Conservation (phyloP, 2,329 filamentous ascomycete species). For the Fusarium beomiforme region DNA sequence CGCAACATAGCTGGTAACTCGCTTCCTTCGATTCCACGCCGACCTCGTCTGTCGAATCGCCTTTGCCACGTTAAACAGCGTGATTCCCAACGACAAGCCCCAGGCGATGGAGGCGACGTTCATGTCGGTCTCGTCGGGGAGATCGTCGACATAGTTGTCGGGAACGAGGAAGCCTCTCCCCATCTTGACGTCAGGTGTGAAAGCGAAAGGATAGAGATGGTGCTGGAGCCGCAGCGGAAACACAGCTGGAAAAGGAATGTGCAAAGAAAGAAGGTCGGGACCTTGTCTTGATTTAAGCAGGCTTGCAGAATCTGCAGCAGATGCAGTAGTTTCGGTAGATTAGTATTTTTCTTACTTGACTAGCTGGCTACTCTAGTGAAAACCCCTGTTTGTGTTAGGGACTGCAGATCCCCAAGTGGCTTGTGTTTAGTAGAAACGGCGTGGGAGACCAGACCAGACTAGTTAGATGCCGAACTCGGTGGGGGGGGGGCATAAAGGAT, state of each 20-base stretch:
- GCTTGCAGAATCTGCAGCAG: constrained; percentile 11
- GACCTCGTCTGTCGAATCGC: constrained; percentile 32
- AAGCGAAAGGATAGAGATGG: background rate
- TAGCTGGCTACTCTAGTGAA: background rate
- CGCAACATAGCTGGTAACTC: constrained; percentile 32
- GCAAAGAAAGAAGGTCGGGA: background rate
- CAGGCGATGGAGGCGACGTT: constrained; percentile 43
- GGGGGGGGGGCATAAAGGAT: background rate
- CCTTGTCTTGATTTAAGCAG: constrained; percentile 5
- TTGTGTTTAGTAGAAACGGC: background rate
- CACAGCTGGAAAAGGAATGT: constrained; percentile 4
- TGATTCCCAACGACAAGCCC: constrained; percentile 41
- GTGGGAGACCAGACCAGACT: background rate
- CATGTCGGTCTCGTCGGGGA: constrained; percentile 39
- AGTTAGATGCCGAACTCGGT: background rate
- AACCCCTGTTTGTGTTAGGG: constrained; percentile 1
- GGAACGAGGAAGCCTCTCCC: constrained; percentile 38
- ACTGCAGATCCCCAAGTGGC: constrained; percentile 12
- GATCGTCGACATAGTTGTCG: constrained; percentile 25
- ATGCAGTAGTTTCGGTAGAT: background rate
- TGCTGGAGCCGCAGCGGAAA: background rate
- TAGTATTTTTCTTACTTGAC: background rate
- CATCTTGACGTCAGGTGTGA: constrained; percentile 21
- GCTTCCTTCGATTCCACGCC: constrained; percentile 33
- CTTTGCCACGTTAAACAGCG: constrained; percentile 39